Conservation (phyloP, 2,329 filamentous ascomycete species). For the Byssothecium circinans region DNA sequence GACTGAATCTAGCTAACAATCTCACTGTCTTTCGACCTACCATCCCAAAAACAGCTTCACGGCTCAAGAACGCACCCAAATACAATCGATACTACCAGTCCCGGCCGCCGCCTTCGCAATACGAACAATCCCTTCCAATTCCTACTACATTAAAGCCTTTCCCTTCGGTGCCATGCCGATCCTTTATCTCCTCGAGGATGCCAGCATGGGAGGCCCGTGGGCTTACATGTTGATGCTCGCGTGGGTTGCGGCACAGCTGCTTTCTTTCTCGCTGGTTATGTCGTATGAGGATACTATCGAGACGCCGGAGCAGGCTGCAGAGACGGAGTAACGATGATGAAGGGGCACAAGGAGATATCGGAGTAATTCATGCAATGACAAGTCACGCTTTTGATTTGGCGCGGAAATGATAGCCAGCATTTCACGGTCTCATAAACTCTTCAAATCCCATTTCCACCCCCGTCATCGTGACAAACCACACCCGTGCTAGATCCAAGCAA, state of each 20-base stretch:
- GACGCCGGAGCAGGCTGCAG: no score
- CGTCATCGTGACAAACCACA: slow-evolving; percentile 23
- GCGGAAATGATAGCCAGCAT: not conserved
- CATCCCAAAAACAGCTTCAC: no score
- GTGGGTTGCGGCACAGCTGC: not conserved
- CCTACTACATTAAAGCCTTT: not conserved
- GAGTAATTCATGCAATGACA: no score
- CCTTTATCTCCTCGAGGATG: not conserved
- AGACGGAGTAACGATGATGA: no score
- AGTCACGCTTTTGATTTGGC: no score
- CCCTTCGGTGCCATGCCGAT: not conserved
- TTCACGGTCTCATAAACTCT: slow-evolving; percentile 15
- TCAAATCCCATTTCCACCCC: slow-evolving; percentile 21
- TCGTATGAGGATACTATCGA: no score
- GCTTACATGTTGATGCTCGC: not conserved
- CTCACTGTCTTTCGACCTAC: no score
- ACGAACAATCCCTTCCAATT: not conserved
- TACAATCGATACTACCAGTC: no score
- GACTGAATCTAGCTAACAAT: no score
- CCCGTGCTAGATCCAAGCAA: slow-evolving; percentile 15
- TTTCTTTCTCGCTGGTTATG: not conserved
- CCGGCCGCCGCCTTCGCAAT: not conserved
- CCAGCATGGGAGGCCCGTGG: not conserved
- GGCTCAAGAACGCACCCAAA: no score
- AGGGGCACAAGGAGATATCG: no score